phyloP scores from a whole-genome alignment of 2,329 filamentous ascomycete genomes.

The Septoria petroselini region DNA sequence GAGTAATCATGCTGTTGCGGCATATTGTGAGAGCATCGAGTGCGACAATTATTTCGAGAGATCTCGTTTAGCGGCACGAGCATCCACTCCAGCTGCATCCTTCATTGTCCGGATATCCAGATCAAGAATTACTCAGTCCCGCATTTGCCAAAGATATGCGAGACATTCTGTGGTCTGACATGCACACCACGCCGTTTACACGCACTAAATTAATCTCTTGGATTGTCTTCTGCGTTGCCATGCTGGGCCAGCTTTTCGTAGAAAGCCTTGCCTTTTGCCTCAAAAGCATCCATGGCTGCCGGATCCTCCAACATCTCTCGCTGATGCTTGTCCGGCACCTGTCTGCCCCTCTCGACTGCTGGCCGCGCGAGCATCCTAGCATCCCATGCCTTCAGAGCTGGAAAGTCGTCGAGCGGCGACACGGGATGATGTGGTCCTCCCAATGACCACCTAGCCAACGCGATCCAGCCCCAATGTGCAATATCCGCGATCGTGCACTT shows the following conservation, averaged over 20 bases:
- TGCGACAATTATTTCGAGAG: no score
- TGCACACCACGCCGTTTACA: no score
- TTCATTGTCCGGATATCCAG: no score
- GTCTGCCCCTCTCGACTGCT: conserved; percentile 69
- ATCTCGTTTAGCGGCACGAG: no score
- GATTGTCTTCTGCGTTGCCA: not conserved
- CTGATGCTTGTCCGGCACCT: conserved; percentile 62
- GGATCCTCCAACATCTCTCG: conserved; percentile 58
- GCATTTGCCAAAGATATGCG: no score
- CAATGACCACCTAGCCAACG: conserved; percentile 52
- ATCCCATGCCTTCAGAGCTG: conserved; percentile 72
- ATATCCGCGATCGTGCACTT: conserved; percentile 70
- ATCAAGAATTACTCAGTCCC: no score
- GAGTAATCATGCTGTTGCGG: no score
- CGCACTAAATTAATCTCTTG: no score
- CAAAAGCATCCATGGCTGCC: conserved; percentile 56
- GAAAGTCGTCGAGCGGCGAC: conserved; percentile 63
- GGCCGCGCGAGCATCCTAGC: conserved; percentile 65
- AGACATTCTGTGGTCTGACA: conserved; percentile 12
- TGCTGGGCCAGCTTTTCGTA: conserved; percentile 64
- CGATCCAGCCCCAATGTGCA: conserved; percentile 74
- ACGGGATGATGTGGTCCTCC: conserved; percentile 52
- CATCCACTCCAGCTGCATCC: no score
- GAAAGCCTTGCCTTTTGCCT: conserved; percentile 61
- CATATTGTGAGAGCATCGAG: no score